Base-by-base conservation (phyloP, 306 rosid genomes). In the Morella rubra region DNA sequence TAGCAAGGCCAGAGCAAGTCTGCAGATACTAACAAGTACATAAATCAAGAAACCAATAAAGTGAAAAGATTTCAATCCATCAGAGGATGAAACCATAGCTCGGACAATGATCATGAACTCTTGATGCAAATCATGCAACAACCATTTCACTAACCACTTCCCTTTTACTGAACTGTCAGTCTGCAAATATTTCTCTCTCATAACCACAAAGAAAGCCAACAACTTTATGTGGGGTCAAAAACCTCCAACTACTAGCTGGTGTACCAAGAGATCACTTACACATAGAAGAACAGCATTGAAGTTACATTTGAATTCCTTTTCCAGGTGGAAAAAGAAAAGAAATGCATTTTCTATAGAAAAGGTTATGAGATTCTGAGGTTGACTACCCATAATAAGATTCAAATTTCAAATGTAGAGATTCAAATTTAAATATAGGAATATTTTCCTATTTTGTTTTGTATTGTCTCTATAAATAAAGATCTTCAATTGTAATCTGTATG, bases 51-150 rank as follows among this genome's bases (percentile, higher is more conserved):
- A 65, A 52, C 5, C n/a, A 68, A 75, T 20, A 32, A 49, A 15
- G 60, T 47, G 44, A 46, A 27, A 45, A 37, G 40, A 6, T 47
- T 56, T 7, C 14, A 58, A 12, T 9, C 37, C n/a, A 13, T 47
- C 71, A 75, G 68, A 9, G 61, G 46, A 61, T 13, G 19, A n/a
- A 44, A 7, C 45, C 37, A 51, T 44, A 69, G 62, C 62, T 56
- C 24, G 14, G 37, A 32, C 37, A 32, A 32, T 32, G 37, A 32
- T 32, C 37, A 32, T 32, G 37, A 32, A 32, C 37, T 32, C 3
- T 32, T 2, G 37, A 32, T 37, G 10, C 69, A 62, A 19, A 37
- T 62, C 46, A 62, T 62, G 20, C 46, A 44, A 67, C 27, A 58
- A 68, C 40, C 74, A 62, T 41, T 14, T 27, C 61, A 59, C 7